Evolutionary conservation across 2,329 filamentous ascomycete species (phyloP).

Genomic region (Fusarium pininemorale): DNA sequence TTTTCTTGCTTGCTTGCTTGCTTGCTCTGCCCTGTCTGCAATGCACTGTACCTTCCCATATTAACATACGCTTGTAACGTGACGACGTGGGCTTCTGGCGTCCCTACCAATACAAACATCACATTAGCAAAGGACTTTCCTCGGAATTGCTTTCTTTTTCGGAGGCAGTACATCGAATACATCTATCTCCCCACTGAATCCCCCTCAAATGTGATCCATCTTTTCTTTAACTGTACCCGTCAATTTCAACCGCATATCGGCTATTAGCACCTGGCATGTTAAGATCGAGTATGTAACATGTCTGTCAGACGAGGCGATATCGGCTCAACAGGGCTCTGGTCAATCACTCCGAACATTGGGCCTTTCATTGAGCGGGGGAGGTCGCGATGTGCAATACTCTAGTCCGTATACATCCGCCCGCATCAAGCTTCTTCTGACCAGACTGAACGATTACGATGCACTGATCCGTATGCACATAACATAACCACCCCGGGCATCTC

Average conservation of each 20-base stretch:
- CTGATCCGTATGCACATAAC: neutral
- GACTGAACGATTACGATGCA: neutral
- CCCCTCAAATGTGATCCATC: slow-evolving; percentile 12
- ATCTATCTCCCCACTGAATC: neutral
- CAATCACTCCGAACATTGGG: neutral
- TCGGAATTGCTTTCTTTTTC: slow-evolving; percentile 25
- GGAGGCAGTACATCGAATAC: neutral
- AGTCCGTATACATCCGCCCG: neutral
- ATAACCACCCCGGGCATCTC: neutral
- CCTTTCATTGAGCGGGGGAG: neutral
- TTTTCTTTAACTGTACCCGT: neutral
- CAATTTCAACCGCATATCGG: slow-evolving; percentile 11
- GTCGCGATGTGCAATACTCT: neutral
- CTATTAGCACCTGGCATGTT: slow-evolving; percentile 3
- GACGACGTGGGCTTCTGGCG: slow-evolving; percentile 6
- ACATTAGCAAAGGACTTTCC: slow-evolving; percentile 14
- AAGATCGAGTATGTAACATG: neutral
- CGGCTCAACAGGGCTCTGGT: neutral
- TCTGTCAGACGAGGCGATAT: slow-evolving; percentile 12
- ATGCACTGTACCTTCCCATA: neutral
- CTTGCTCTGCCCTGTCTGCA: neutral
- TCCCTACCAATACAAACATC: slow-evolving; percentile 7
- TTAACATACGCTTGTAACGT: neutral
- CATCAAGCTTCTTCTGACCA: slow-evolving; percentile 1
- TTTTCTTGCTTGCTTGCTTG: neutral